Base-by-base conservation (phyloP, 2,329 filamentous ascomycete species). In the Leptographium galeiforme region DNA sequence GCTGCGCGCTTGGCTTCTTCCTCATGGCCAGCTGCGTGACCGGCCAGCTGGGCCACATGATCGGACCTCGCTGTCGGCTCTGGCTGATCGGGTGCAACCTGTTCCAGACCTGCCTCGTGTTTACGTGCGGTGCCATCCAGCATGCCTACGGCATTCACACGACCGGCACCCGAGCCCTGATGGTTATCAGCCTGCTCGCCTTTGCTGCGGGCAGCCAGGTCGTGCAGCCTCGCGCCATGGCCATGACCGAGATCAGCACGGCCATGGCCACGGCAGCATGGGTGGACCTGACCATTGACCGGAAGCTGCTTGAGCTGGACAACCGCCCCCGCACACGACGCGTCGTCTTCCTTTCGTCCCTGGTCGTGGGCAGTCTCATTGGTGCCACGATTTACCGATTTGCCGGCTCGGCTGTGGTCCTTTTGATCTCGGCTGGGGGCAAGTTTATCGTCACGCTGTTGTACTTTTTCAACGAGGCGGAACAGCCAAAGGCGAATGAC, bases 241-340 rank as follows among this genome's bases (percentile, higher is more conserved):
- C 69, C 47, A 74, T 81, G 65, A 76, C 76, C 0, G 79, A 84
- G 62, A 82, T 83, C 60, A 79, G 72, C 55, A 83, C 80, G 0
- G 78, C 79, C 32, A 82, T 82, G 78, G 79, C 78, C 0, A 83
- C 79, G 6, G 78, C 79, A 0, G 79, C 79, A 1, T 82, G 76
- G 72, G 68, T 83, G 1, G 79, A 83, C 60, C 61, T 82, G 53
- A 63, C 80, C 51, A 76, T 81, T 52, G 79, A 83, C 61, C 69
- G 69, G 34, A 66, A 67, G 7, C 64, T 82, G 49, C 70, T 78
- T 18, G 63, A 61, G 6, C 10, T 63, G 10, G 59, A 67, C 14
- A 82, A 82, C 59, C 66, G 73, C 16, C 66, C 72, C 2, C 64
- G 78, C 16, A 78, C 74, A 39, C 66, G 78, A 6, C 65, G 77